These are phyloP conservation scores for Cucurbita argyrosperma DNA, from an alignment of 306 rosid genomes.

Conservation along the genomic window DNA sequence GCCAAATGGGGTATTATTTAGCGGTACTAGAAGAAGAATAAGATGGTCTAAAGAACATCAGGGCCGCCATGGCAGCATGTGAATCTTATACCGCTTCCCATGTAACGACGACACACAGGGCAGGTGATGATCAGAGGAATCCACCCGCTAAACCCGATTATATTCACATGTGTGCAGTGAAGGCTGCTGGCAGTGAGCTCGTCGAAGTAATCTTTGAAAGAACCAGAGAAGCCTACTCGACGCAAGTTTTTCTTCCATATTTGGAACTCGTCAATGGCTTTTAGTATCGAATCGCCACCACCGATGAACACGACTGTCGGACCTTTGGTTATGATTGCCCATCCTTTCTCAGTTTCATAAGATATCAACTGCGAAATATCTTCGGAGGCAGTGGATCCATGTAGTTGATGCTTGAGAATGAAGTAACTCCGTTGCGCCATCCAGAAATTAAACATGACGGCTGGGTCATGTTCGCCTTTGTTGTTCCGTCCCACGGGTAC, in stretches of 20 bases:
- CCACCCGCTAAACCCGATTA: neutral
- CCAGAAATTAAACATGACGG: neutral
- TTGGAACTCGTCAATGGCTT: neutral
- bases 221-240: neutral
- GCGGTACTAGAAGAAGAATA: neutral
- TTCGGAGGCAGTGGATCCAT: neutral
- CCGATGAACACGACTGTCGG: neutral
- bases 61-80: constrained; percentile 1
- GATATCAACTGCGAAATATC: constrained; percentile 15
- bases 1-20: constrained; percentile 2
- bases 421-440: neutral
- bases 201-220: neutral
- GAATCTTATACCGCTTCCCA: constrained; percentile 4
- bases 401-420: neutral
- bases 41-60: neutral
- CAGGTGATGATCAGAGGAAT: neutral
- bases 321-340: constrained; percentile 24
- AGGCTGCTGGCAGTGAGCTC: neutral
- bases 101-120: neutral
- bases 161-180: neutral
- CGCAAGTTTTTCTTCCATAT: neutral
- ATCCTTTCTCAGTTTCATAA: constrained; percentile 39
- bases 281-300: neutral
- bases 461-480: neutral
- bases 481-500: neutral